Percentiles rank a stretch among this genome's conserved stretches.
These are phyloP conservation scores for Chalara sp. DNA, from an alignment of 2,329 filamentous ascomycete genomes.

Conservation along the genomic window DNA sequence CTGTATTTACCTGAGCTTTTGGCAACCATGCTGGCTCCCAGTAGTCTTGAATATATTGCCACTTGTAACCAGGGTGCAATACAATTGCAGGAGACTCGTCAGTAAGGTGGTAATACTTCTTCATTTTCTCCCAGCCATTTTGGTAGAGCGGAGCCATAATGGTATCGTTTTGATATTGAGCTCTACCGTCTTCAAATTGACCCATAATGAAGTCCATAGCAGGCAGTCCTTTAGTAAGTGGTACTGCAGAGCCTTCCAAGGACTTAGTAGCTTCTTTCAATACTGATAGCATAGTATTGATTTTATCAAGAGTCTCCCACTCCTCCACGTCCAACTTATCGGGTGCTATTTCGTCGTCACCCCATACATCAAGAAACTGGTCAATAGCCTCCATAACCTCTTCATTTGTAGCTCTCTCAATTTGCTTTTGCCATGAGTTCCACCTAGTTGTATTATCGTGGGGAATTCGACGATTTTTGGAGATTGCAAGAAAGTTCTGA, in stretches of 20 bases:
- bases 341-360: background rate
- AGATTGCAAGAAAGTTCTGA: background rate
- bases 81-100: background rate
- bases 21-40: background rate
- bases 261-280: background rate
- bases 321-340: background rate
- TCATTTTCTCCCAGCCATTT: background rate
- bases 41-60: background rate
- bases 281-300: background rate
- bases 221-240: background rate
- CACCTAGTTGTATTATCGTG: background rate
- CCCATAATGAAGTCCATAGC: background rate
- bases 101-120: background rate
- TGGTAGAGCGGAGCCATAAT: background rate
- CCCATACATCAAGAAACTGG: background rate
- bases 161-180: background rate
- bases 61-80: background rate
- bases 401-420: background rate
- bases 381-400: background rate
- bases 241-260: background rate
- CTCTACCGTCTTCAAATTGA: background rate
- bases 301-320: background rate
- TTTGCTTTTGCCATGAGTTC: background rate
- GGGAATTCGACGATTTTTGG: background rate
- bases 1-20: no score